phyloP scores from a whole-genome alignment of 495 filamentous ascomycete genomes.

The Penicillium desertorum region DNA sequence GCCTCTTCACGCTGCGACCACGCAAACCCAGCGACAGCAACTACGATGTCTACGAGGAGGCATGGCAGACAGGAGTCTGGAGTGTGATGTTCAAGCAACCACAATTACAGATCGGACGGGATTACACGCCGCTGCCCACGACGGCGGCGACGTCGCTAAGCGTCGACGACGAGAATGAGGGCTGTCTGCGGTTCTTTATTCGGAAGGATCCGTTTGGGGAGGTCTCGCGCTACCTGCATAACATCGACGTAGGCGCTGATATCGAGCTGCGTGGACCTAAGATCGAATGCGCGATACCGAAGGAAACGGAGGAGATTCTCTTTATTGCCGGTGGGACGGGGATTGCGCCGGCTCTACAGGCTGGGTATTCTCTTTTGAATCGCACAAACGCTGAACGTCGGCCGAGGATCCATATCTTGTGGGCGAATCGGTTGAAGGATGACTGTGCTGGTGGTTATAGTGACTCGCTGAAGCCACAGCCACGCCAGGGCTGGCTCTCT shows the following conservation, averaged over 20 bases:
- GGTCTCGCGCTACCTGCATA: conserved; percentile 68
- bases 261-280: conserved; percentile 79
- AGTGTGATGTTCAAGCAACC: conserved; percentile 93
- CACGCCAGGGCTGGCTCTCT: conserved; percentile 36
- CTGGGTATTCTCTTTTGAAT: conserved; percentile 58
- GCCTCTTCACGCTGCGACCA: conserved; percentile 69
- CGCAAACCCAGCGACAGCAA: conserved; percentile 39
- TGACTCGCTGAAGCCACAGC: conserved; percentile 24
- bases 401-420: conserved; percentile 60
- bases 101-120: conserved; percentile 80
- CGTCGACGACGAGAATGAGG: conserved; percentile 37
- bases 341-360: conserved; percentile 86
- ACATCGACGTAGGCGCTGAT: conserved; percentile 55
- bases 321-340: conserved; percentile 94
- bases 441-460: conserved; percentile 55
- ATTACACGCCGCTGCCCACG: conserved; percentile 84
- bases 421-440: conserved; percentile 61
- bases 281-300: conserved; percentile 63
- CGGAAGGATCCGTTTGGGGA: conserved; percentile 56
- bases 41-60: conserved; percentile 46
- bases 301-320: conserved; percentile 56
- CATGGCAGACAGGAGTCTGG: conserved; percentile 67
- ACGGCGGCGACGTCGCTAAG: conserved; percentile 21
- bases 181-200: conserved; percentile 54
- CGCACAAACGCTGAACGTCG: conserved; percentile 25